Conservation (phyloP, 2,329 filamentous ascomycete genomes). For the Stagonosporopsis cucurbitacearum region DNA sequence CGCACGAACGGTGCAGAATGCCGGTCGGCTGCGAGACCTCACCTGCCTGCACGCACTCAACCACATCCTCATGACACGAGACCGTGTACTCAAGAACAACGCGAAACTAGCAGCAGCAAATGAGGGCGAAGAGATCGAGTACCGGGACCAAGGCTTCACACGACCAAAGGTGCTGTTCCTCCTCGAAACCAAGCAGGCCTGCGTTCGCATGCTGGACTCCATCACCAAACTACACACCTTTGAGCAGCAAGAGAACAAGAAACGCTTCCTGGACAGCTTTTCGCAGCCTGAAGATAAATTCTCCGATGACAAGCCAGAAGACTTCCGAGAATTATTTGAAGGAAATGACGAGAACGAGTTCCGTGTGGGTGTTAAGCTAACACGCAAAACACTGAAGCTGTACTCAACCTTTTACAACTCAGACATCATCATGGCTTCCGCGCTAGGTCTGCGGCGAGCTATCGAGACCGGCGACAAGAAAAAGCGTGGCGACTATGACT, state of each 20-base stretch:
- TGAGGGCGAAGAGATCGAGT: conserved; percentile 68
- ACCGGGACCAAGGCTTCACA: conserved; percentile 94
- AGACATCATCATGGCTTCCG: conserved; percentile 91
- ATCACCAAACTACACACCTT: conserved; percentile 79
- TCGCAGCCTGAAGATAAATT: conserved; percentile 72
- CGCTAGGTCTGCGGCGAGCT: conserved; percentile 86
- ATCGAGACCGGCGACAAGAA: conserved; percentile 76
- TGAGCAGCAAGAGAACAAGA: conserved; percentile 93
- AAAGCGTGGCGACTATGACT: conserved; percentile 78
- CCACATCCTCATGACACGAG: conserved; percentile 91
- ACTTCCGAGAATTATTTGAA: conserved; percentile 87
- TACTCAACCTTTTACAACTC: conserved; percentile 96
- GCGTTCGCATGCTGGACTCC: conserved; percentile 76
- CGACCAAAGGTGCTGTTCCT: conserved; percentile 91
- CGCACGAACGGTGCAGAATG: conserved; percentile 72
- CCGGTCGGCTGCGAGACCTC: conserved; percentile 71
- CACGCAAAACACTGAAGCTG: conserved; percentile 91
- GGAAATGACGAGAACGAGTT: conserved; percentile 99
- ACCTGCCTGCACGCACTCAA: conserved; percentile 86
- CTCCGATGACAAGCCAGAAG: conserved; percentile 76
- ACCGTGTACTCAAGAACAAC: conserved; percentile 92
- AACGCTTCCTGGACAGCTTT: conserved; percentile 87
- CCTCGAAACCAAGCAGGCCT: conserved; percentile 86
- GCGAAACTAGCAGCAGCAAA: conserved; percentile 73
- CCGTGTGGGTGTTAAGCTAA: conserved; percentile 94